phyloP scores from a whole-genome alignment of 2,329 filamentous ascomycete species.

The Esteya vermicola region DNA sequence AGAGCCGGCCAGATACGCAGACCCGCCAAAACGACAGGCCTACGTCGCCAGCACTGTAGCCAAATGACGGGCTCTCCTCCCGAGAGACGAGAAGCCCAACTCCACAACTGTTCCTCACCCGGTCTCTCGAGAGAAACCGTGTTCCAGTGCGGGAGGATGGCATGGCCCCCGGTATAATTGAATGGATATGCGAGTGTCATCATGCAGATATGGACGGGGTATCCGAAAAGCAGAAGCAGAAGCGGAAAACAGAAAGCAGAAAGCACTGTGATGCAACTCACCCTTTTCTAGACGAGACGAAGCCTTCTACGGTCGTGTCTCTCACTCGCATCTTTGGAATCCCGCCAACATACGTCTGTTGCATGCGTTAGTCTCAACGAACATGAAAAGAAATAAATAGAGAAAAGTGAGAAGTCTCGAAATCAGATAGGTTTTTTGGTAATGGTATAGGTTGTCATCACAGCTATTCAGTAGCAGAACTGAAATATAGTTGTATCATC shows the following conservation, averaged over 20 bases:
- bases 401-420: conserved; percentile 4
- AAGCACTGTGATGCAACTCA: background rate
- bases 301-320: too few species aligned
- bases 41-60: conserved; percentile 39
- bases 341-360: too few species aligned
- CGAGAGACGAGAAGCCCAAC: conserved; percentile 33
- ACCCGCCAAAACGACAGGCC: conserved; percentile 41
- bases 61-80: conserved; percentile 37
- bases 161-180: conserved; percentile 55
- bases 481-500: conserved; percentile 52
- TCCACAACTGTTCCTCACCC: conserved; percentile 63
- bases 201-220: conserved; percentile 19
- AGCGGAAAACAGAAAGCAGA: background rate
- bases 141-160: conserved; percentile 61
- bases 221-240: background rate
- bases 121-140: conserved; percentile 12
- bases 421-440: conserved; percentile 30
- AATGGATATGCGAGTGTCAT: conserved; percentile 65
- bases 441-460: conserved; percentile 54
- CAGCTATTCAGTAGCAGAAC: conserved; percentile 61
- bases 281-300: background rate
- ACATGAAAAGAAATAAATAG: conserved; percentile 4
- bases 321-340: too few species aligned
- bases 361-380: background rate
- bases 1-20: conserved; percentile 17